Evolutionary conservation across 768 basidiomycete genomes (phyloP).

Genomic region (Lentinula lateritia): DNA sequence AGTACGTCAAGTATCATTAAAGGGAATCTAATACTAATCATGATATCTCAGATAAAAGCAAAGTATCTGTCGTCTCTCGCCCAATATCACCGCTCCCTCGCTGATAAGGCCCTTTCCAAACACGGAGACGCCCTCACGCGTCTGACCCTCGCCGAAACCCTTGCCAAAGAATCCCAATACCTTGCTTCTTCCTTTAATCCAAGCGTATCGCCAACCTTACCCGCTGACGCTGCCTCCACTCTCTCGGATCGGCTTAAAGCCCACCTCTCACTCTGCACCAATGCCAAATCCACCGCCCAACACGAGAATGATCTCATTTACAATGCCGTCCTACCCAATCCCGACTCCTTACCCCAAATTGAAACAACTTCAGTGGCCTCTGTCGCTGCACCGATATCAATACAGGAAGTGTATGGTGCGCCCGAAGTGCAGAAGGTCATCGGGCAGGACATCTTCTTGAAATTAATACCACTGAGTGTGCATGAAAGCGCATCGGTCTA

Average conservation of each 20-base stretch:
- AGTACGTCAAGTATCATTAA: slow-evolving; percentile 31
- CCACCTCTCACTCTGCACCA: slow-evolving; percentile 71
- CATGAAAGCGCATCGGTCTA: slow-evolving; percentile 96
- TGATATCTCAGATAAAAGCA: slow-evolving; percentile 65
- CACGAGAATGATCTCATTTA: slow-evolving; percentile 98
- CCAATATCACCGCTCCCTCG: slow-evolving; percentile 81
- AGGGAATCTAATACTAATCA: slow-evolving; percentile 2
- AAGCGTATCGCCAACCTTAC: slow-evolving; percentile 77
- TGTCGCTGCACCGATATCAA: slow-evolving; percentile 75
- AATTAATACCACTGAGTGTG: slow-evolving; percentile 86
- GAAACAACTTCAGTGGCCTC: slow-evolving; percentile 70
- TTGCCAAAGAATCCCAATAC: slow-evolving; percentile 80
- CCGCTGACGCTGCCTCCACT: slow-evolving; percentile 77
- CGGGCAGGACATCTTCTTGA: slow-evolving; percentile 84
- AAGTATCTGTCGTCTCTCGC: slow-evolving; percentile 85
- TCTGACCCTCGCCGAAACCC: slow-evolving; percentile 66
- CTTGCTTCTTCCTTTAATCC: slow-evolving; percentile 61
- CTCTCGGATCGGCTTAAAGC: slow-evolving; percentile 81
- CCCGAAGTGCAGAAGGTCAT: slow-evolving; percentile 94
- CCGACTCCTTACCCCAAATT: slow-evolving; percentile 72
- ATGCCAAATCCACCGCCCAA: slow-evolving; percentile 68
- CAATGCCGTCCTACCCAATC: slow-evolving; percentile 79
- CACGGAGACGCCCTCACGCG: slow-evolving; percentile 86
- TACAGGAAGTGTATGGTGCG: slow-evolving; percentile 89
- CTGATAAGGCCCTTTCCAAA: slow-evolving; percentile 69